A percentile compares a stretch with the other conserved stretches of the same genome.
Evolutionary conservation across 2,329 filamentous ascomycete genomes (phyloP).

Genomic region (Lachnellula suecica): DNA sequence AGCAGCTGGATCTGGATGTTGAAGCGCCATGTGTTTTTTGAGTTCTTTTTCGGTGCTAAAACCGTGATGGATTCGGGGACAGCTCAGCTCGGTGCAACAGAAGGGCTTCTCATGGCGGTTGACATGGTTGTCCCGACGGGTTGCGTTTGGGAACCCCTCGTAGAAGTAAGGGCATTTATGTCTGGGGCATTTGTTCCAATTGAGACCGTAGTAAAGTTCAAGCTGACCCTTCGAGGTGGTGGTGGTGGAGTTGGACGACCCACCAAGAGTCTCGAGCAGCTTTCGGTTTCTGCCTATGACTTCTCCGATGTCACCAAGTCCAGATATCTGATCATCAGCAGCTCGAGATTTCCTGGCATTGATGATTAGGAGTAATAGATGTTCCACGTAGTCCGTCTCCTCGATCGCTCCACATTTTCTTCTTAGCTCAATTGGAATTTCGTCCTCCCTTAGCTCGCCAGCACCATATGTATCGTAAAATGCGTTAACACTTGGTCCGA

Average conservation of each 20-base stretch:
- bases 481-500: constrained; percentile 13
- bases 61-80: constrained; percentile 30
- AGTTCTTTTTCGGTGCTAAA: constrained; percentile 35
- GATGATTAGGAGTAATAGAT: neutral
- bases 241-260: neutral
- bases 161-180: constrained; percentile 41
- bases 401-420: neutral
- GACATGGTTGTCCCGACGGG: constrained; percentile 35
- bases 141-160: constrained; percentile 36
- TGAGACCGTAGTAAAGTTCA: constrained; percentile 33
- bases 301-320: neutral
- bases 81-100: constrained; percentile 34
- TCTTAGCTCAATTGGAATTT: neutral
- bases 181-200: constrained; percentile 38
- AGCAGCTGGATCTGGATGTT: constrained; percentile 7
- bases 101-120: constrained; percentile 37
- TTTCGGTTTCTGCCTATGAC: constrained; percentile 4
- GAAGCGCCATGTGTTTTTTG: constrained; percentile 25
- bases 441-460: neutral
- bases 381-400: neutral
- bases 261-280: constrained; percentile 2
- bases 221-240: neutral
- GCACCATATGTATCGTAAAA: constrained; percentile 2
- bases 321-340: neutral
- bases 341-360: neutral